These are phyloP conservation scores for Teratosphaeria destructans DNA, from an alignment of 2,329 filamentous ascomycete species.

Conservation along the genomic window DNA sequence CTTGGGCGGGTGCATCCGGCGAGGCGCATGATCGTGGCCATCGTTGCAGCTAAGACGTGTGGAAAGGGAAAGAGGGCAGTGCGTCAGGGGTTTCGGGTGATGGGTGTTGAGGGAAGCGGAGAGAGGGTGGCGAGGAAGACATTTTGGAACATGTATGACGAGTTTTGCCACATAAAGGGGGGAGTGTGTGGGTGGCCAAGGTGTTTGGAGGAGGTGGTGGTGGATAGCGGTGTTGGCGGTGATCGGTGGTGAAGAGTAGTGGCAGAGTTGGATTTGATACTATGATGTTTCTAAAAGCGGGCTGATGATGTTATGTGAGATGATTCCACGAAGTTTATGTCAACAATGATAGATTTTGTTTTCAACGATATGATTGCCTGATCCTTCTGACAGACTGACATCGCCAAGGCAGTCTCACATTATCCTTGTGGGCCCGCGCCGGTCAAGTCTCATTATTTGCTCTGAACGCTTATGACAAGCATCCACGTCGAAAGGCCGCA, in stretches of 20 bases:
- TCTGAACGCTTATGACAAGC: no score
- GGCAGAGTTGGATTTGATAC: no score
- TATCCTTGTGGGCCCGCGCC: no score
- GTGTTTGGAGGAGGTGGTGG: neutral
- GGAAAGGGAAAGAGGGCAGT: constrained; percentile 4
- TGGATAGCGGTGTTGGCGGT: neutral
- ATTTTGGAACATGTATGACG: constrained; percentile 8
- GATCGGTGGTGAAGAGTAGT: neutral
- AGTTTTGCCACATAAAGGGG: neutral
- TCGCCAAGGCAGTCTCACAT: no score
- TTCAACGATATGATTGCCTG: no score
- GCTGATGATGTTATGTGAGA: no score
- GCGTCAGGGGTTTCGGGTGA: constrained; percentile 1
- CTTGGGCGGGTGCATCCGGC: constrained; percentile 1
- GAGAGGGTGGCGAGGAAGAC: constrained; percentile 3
- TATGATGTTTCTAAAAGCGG: no score
- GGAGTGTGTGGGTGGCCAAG: neutral
- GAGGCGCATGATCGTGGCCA: constrained; percentile 2
- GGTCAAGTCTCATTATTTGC: no score
- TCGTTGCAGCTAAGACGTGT: constrained; percentile 5
- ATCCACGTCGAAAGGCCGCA: no score
- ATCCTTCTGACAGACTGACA: no score
- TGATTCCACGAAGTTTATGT: no score
- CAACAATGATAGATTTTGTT: no score
- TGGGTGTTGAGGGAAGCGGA: neutral